Percentiles rank a stretch among this genome's conserved stretches.
These are phyloP conservation scores for Rhizopogon sp. DNA, from an alignment of 768 basidiomycete species.

Conservation along the genomic window DNA sequence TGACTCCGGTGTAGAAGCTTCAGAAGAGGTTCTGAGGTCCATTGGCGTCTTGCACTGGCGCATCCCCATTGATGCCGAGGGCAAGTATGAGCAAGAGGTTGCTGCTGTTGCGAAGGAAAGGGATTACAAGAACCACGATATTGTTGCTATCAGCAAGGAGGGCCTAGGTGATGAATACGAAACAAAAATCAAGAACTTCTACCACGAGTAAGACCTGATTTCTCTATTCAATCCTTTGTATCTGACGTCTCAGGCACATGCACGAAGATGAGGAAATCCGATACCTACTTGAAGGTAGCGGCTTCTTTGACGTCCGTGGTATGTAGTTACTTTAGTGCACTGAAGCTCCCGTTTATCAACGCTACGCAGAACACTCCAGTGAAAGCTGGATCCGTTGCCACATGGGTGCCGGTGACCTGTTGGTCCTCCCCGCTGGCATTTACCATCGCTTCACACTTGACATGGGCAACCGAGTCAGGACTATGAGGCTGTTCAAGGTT, in stretches of 20 bases:
- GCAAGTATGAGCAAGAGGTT: constrained; percentile 45
- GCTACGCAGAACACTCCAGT: constrained; percentile 49
- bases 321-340: constrained; percentile 13
- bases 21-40: constrained; percentile 40
- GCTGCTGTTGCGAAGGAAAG: constrained; percentile 60
- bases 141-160: constrained; percentile 69
- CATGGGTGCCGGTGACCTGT: constrained; percentile 73
- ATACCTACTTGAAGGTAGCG: constrained; percentile 76
- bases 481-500: constrained; percentile 82
- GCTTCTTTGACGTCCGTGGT: constrained; percentile 90
- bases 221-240: neutral
- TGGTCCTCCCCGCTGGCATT: constrained; percentile 84
- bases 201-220: constrained; percentile 60
- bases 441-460: constrained; percentile 95
- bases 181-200: constrained; percentile 74
- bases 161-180: constrained; percentile 80
- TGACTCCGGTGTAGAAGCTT: constrained; percentile 52
- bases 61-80: constrained; percentile 52
- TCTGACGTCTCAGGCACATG: constrained; percentile 56
- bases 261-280: constrained; percentile 96
- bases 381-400: constrained; percentile 80
- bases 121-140: constrained; percentile 80
- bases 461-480: constrained; percentile 60
- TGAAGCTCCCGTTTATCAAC: neutral
- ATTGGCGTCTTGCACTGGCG: constrained; percentile 66